Conservation (phyloP, 2,329 filamentous ascomycete genomes). For the Cladorrhinum sp. region DNA sequence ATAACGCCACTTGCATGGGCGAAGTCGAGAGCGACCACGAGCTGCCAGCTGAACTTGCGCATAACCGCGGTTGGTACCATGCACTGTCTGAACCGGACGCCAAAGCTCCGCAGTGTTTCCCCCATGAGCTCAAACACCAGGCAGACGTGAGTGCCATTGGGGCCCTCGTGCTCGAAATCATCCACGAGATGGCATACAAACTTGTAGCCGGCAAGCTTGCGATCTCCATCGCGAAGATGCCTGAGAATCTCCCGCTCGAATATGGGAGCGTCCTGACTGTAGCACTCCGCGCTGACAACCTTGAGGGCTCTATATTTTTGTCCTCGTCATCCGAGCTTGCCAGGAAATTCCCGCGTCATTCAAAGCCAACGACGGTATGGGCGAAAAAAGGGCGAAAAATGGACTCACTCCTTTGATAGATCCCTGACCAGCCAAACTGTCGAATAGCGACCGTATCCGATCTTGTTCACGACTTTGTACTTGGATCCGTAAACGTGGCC, state of each 20-base stretch:
- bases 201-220: constrained; percentile 7
- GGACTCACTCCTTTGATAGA: constrained; percentile 8
- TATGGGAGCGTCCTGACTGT: constrained; percentile 5
- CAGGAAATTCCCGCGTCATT: not conserved
- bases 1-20: constrained; percentile 13
- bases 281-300: constrained; percentile 17
- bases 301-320: constrained; percentile 17
- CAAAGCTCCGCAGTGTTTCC: constrained; percentile 13
- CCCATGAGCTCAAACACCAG: constrained; percentile 22
- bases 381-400: not conserved
- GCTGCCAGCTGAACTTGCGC: constrained; percentile 9
- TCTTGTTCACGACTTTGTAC: constrained; percentile 16
- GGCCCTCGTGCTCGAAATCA: constrained; percentile 18
- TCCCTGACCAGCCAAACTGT: constrained; percentile 19
- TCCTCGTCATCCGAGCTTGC: constrained; percentile 11
- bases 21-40: constrained; percentile 12
- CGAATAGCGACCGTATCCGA: constrained; percentile 16
- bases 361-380: not conserved
- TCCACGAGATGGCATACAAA: constrained; percentile 18
- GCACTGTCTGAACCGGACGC: constrained; percentile 6
- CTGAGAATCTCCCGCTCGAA: constrained; percentile 23
- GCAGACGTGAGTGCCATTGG: constrained; percentile 19
- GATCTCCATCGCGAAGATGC: constrained; percentile 11
- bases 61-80: constrained; percentile 12
- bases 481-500: constrained; percentile 13